Evolutionary conservation across 257 asterid genomes (phyloP), one percentile per base, ranked within the genome.

Genomic region (Anisodus tanguticus): DNA sequence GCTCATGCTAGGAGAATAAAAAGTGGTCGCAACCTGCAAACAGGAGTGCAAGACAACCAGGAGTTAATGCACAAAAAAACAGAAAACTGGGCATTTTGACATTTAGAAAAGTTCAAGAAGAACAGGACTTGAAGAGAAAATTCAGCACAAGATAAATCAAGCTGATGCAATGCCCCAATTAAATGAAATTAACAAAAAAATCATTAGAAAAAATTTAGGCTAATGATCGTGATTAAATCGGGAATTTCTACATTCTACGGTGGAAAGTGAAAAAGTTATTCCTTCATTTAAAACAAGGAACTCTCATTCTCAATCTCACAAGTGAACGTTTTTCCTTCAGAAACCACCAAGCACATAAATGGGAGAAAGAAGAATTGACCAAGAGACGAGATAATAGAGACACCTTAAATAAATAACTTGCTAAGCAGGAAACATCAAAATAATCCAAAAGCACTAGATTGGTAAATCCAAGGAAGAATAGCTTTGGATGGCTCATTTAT

Each of bases 11-110:
- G 98, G 96, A 87, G 98, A 92, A 87, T 97, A 89, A 90, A 97
- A 97, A 88, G 93, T 91, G 89, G 97, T 93, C 8, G 98, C 97
- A 86, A 97, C 98, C 99, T 97, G 97, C 93, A 91, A 85, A 85
- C 69, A 84, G 71, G 87, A 31, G 55, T 35, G 90, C 55, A 83
- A 71, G 83, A 49, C 86, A 88, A 85, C 88, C 84, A 60, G 41
- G 62, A 43, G 12, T 72, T 39, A 39, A 39, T 55, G 31, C 8
- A 22, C 9, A 7, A 72, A 66, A 2, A 2, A 9, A 37, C 31
- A 69, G 41, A 47, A 57, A 59, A 51, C 47, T 74, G 62, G 45
- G 37, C 31, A 51, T 8, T 41, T 54, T 76, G 47, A 76, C 45
- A 76, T 51, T 22, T 51, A 13, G 17, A 47, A 39, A 53, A 76